Evolutionary conservation across 1,284 basidiomycete species (phyloP), one percentile per base, ranked within the genome.

Genomic region (Crepidotus sp.): DNA sequence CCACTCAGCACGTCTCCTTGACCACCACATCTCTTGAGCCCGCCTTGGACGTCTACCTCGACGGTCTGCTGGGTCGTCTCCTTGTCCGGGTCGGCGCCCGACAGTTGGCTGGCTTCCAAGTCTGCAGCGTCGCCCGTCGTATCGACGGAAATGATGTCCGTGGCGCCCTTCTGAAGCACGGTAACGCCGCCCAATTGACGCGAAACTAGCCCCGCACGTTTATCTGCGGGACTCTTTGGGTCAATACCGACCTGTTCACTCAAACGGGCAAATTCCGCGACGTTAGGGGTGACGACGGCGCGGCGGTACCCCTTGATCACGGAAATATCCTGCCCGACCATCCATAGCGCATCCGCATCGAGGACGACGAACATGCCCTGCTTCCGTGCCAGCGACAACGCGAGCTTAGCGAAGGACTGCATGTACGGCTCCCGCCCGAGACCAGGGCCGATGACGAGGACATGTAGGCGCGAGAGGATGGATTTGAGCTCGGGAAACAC

Each of bases 1-100:
- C 95, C 95, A 54, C 83, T 86, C 41, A 98, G 64, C 36, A 98
- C 81, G 63, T 98, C 95, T 0, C 95, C 95, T 61, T 98, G 95
- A 1, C 94, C 94, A 15, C 95, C 95, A 55, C 92, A 94, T 41
- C 95, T 73, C 66, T 96, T 96, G 53, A 92, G 59, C 1, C 92
- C 91, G 2, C 95, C 95, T 43, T 76, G 67, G 0, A 72, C 66
- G 50, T 87, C 80, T 22, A 87, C 76, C 48, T 74, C 71, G 9
- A 91, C 61, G 1, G 78, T 71, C 55, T 83, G 77, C 40, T 68
- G 67, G 42, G 69, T 65, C 27, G 61, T 66, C 58, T 71, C 70
- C 51, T 59, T 67, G 38, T 59, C 58, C 8, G 56, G 67, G 45
- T 68, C 62, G 4, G 49, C 57, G n/a, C 54, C 61, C 36, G 56